These are phyloP conservation scores for Fusarium penzigii DNA, from an alignment of 2,329 filamentous ascomycete species.

Conservation along the genomic window DNA sequence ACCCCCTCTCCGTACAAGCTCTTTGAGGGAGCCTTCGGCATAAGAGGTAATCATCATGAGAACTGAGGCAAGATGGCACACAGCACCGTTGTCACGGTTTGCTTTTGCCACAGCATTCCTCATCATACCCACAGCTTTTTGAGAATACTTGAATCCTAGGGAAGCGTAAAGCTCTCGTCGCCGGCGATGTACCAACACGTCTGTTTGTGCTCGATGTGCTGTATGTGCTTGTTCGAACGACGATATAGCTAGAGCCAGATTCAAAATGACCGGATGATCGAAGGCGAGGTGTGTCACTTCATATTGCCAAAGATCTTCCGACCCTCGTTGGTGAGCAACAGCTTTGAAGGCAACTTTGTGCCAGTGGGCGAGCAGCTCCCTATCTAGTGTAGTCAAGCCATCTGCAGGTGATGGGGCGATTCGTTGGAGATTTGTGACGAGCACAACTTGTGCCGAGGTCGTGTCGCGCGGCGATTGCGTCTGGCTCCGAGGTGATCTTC, in stretches of 20 bases:
- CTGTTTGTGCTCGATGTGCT: background rate
- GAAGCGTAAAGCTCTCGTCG: background rate
- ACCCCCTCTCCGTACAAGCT: background rate
- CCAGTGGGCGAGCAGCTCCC: slow-evolving; percentile 3
- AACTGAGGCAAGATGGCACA: slow-evolving; percentile 1
- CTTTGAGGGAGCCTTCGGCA: background rate
- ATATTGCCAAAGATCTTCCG: slow-evolving; percentile 4
- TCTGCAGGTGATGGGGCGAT: slow-evolving; percentile 1
- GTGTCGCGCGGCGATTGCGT: background rate
- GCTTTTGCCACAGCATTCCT: background rate
- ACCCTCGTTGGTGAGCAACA: slow-evolving; percentile 1
- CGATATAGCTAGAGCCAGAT: slow-evolving; percentile 2
- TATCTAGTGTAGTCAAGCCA: slow-evolving; percentile 2
- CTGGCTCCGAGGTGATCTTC: background rate
- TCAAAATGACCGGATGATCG: slow-evolving; percentile 1
- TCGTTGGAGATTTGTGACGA: slow-evolving; percentile 1
- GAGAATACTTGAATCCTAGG: background rate
- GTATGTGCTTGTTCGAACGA: slow-evolving; percentile 2
- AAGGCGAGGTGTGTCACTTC: slow-evolving; percentile 3
- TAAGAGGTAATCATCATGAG: background rate
- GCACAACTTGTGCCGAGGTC: background rate
- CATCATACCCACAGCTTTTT: slow-evolving; percentile 1
- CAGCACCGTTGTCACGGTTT: background rate
- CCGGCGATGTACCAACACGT: background rate
- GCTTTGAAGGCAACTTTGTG: slow-evolving; percentile 1